Evolutionary conservation across 2,329 filamentous ascomycete species (phyloP), one percentile per base, ranked within the genome.

Genomic region (Fusarium sacchari): DNA sequence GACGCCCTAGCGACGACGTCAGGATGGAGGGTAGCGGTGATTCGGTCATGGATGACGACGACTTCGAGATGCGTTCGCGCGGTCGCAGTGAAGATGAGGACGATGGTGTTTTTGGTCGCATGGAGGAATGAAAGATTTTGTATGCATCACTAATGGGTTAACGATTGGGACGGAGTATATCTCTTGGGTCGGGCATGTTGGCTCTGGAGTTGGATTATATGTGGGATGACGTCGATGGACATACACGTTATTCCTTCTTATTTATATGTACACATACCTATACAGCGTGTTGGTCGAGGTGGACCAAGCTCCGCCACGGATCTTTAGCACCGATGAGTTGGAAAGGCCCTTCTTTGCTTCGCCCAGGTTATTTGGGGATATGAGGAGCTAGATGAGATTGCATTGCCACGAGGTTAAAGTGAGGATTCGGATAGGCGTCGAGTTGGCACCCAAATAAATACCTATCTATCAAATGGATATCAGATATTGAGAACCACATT

Each of bases 21-120:
- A 91, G 91, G 82, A 93, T 91, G 87, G 89, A 91, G 74, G 90
- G 90, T 57, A 89, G 88, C 76, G 85, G 89, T 74, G 90, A 91
- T 65, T 91, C 88, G 72, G 89, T 90, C 55, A 86, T 86, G 76
- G 90, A 90, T 73, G 91, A 94, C 61, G 90, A 92, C 76, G 91
- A 93, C 69, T 89, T 91, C 66, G 90, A 91, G 78, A 84, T 85
- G 76, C 87, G 84, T 62, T 88, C 86, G 56, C 88, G 89, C 62
- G 89, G 89, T 57, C 89, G 92, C 71, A 92, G 91, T 81, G 94
- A 97, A 77, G 95, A 97, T 77, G 95, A 97, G 72, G 96, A 98
- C 75, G 95, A 98, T 75, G 95, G 95, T 80, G 93, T 98, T 78
- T 99, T 99, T 86, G 95, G 95, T 64, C 90, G 91, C 76, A 98